These are phyloP conservation scores for Alloascoidea africana DNA, from an alignment of 805 yeast genomes.

Conservation along the genomic window DNA sequence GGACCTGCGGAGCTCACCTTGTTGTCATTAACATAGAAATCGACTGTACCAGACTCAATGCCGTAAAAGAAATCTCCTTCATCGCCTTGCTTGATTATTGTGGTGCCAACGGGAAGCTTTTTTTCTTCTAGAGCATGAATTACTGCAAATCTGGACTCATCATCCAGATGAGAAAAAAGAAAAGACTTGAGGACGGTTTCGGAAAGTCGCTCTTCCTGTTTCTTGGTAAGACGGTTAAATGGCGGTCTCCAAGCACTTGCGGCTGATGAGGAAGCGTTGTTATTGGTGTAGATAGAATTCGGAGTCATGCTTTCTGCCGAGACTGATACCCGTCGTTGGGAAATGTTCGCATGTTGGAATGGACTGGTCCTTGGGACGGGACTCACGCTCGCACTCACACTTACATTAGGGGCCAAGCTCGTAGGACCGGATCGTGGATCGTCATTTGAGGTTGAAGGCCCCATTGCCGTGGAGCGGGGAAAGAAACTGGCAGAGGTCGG, in stretches of 20 bases:
- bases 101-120: constrained; percentile 36
- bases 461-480: too few species aligned
- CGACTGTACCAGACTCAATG: constrained; percentile 73
- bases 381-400: too few species aligned
- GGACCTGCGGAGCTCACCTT: constrained; percentile 65
- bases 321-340: constrained; percentile 1
- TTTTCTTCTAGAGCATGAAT: constrained; percentile 76
- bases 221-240: constrained; percentile 40
- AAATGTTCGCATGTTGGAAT: too few species aligned
- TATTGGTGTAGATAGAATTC: too few species aligned
- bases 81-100: constrained; percentile 80
- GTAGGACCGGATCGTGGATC: too few species aligned
- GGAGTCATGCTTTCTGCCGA: constrained; percentile 3
- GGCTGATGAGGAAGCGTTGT: neutral
- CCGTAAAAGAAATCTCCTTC: constrained; percentile 90
- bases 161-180: constrained; percentile 71
- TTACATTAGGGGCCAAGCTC: too few species aligned
- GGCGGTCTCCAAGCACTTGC: constrained; percentile 51
- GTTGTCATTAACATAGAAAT: constrained; percentile 49
- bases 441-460: too few species aligned
- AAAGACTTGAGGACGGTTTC: constrained; percentile 68
- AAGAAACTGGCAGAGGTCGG: too few species aligned
- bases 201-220: constrained; percentile 54
- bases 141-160: constrained; percentile 60
- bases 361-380: too few species aligned